Percentiles rank a stretch among this genome's conserved stretches.
phyloP scores from a whole-genome alignment of 192 early-diverging fungal species.

The Rhizophagus clarus region DNA sequence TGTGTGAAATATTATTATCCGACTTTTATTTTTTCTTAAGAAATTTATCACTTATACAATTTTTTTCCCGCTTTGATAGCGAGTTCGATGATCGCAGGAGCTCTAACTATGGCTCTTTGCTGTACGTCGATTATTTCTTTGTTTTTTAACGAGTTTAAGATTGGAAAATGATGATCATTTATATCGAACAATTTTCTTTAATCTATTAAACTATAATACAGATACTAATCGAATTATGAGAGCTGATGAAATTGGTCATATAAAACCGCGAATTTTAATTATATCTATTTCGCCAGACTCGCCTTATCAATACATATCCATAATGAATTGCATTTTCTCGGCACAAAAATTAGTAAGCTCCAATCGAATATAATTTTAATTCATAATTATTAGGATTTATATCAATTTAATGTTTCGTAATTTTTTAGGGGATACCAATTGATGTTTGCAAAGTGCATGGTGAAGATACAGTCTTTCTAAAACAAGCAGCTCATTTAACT shows the following conservation, averaged over 20 bases:
- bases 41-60: background rate
- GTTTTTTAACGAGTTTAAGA: background rate
- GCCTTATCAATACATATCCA: conserved; percentile 87
- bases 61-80: conserved; percentile 16
- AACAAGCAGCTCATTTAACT: conserved; percentile 91
- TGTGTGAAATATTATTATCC: background rate
- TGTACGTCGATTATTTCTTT: conserved; percentile 38
- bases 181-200: background rate
- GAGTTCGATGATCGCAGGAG: conserved; percentile 60
- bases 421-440: conserved; percentile 73
- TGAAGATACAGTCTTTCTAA: conserved; percentile 83
- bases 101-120: conserved; percentile 62
- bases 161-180: no score
- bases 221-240: conserved; percentile 71
- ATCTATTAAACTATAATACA: conserved; percentile 24
- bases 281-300: conserved; percentile 87
- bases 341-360: conserved; percentile 81
- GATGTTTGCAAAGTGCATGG: conserved; percentile 88
- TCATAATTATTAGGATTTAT: background rate
- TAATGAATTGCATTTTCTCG: conserved; percentile 99
- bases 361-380: no score
- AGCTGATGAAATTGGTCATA: conserved; percentile 51
- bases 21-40: background rate
- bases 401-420: background rate
- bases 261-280: conserved; percentile 81